Conservation (phyloP, 352 stramenopile species). For the Pythium brassicae region DNA sequence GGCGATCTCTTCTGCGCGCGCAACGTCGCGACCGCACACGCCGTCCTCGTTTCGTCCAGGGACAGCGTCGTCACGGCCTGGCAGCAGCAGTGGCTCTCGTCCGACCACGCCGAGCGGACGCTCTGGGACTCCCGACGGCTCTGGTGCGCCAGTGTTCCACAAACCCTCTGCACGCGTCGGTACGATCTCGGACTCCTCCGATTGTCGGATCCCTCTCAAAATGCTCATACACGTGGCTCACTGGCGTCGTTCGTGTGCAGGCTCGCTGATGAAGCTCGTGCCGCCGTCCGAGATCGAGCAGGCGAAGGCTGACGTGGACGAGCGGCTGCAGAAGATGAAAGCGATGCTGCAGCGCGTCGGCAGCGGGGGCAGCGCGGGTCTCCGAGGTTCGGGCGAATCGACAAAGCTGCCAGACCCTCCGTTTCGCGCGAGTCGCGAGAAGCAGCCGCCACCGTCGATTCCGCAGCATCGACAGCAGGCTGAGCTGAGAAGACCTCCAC, state of each 20-base stretch:
- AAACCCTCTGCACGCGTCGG: constrained; percentile 40
- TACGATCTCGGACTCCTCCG: too few species aligned
- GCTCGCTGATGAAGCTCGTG: constrained; percentile 44
- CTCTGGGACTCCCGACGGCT: constrained; percentile 21
- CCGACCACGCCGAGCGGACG: constrained; percentile 29
- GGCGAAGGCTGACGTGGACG: constrained; percentile 41
- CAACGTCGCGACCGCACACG: constrained; percentile 28
- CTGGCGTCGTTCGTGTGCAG: constrained; percentile 9
- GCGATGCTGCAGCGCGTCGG: constrained; percentile 40
- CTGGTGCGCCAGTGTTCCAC: constrained; percentile 43
- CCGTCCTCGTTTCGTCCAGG: constrained; percentile 24
- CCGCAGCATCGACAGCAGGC: too few species aligned
- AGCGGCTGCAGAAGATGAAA: constrained; percentile 59
- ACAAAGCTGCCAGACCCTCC: too few species aligned
- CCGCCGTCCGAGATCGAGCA: constrained; percentile 38
- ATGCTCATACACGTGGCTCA: too few species aligned
- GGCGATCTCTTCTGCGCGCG: constrained; percentile 20
- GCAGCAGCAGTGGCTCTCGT: constrained; percentile 20
- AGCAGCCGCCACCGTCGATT: not conserved
- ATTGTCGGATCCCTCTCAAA: too few species aligned
- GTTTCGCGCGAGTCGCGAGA: too few species aligned
- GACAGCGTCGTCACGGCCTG: constrained; percentile 29
- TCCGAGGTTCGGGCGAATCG: too few species aligned
- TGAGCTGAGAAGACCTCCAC: too few species aligned
- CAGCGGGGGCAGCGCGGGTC: constrained; percentile 1